Conservation (phyloP, 2,329 filamentous ascomycete species). For the Dichotomopilus funicola region DNA sequence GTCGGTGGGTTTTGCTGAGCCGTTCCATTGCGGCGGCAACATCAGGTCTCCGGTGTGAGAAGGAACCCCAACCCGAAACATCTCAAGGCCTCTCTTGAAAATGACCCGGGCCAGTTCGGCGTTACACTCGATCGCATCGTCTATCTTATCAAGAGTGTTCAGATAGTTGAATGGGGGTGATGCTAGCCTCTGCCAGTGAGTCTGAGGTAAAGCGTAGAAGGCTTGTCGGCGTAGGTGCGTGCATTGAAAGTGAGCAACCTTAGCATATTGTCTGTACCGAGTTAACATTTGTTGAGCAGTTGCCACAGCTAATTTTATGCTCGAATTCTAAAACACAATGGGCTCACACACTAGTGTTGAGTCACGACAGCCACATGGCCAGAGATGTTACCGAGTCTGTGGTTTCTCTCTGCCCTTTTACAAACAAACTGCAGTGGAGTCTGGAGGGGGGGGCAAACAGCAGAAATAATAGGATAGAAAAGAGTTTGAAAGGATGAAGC, state of each 20-base stretch:
- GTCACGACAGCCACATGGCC: neutral
- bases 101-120: conserved; percentile 77
- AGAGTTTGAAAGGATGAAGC: no score
- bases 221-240: conserved; percentile 86
- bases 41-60: conserved; percentile 33
- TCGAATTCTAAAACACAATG: neutral
- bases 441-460: no score
- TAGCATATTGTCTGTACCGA: conserved; percentile 67
- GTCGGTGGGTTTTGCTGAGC: conserved; percentile 64
- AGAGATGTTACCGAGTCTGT: no score
- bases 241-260: conserved; percentile 78
- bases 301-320: no score
- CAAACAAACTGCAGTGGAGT: no score
- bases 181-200: conserved; percentile 78
- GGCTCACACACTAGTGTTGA: neutral
- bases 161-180: conserved; percentile 76
- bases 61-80: conserved; percentile 46
- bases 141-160: conserved; percentile 69
- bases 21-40: conserved; percentile 60
- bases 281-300: conserved; percentile 6
- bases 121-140: conserved; percentile 84
- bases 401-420: no score
- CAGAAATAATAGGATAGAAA: no score
- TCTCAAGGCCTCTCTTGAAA: conserved; percentile 58
- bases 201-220: conserved; percentile 82